Evolutionary conservation across 2,329 filamentous ascomycete species (phyloP).

Genomic region (Chrysoporthe deuterocubensis): DNA sequence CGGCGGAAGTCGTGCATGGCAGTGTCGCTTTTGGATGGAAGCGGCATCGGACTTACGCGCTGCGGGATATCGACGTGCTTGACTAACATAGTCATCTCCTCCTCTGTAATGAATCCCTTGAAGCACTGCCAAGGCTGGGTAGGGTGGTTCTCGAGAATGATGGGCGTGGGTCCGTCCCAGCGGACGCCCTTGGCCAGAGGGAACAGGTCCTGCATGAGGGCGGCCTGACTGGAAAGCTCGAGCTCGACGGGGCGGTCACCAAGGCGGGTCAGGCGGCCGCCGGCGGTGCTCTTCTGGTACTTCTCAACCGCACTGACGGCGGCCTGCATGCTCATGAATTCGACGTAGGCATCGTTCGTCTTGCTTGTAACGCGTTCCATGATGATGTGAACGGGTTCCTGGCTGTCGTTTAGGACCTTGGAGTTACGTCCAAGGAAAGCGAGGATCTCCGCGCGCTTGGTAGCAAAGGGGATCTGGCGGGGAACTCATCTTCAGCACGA

Average conservation of each 20-base stretch:
- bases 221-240: conserved; percentile 58
- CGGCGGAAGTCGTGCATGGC: not conserved
- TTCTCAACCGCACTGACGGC: conserved; percentile 58
- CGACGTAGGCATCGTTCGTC: conserved; percentile 65
- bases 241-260: conserved; percentile 63
- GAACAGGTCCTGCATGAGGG: conserved; percentile 66
- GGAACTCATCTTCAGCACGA: not conserved
- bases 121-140: conserved; percentile 56
- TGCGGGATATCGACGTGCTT: conserved; percentile 66
- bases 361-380: conserved; percentile 67
- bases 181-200: conserved; percentile 59
- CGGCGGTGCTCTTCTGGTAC: conserved; percentile 44
- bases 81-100: conserved; percentile 66
- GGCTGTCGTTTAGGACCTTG: conserved; percentile 55
- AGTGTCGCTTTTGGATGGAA: not conserved
- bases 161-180: conserved; percentile 56
- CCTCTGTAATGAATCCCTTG: conserved; percentile 62
- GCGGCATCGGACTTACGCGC: conserved; percentile 53
- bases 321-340: conserved; percentile 57
- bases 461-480: conserved; percentile 58
- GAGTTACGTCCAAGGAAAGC: conserved; percentile 64
- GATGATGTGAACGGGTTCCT: conserved; percentile 65
- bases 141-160: conserved; percentile 42
- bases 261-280: conserved; percentile 52
- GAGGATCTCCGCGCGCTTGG: conserved; percentile 57